Base-by-base conservation (phyloP, 2,329 filamentous ascomycete genomes). In the Colletotrichum horii region DNA sequence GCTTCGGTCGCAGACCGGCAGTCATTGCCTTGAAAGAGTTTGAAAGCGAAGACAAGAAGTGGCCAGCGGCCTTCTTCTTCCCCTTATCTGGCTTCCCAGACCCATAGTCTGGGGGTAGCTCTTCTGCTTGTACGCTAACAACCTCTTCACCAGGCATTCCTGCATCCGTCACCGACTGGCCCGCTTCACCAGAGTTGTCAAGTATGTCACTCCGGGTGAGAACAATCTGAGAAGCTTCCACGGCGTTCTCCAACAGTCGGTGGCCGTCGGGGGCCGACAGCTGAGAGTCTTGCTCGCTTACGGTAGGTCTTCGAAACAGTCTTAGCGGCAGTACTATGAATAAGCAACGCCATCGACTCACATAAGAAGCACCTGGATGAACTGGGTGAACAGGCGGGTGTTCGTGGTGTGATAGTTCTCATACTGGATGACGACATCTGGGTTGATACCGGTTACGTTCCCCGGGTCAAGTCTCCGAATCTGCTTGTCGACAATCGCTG, bases 11-110 rank as follows among this genome's bases (percentile, higher is more conserved):
- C 7, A 86, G 75, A 9, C 77, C 77, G 8, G 82, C 76, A 1
- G 83, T 83, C 72, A 85, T 80, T 14, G 83, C 84, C 24, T 83
- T 84, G 78, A 85, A 83, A 0, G 83, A 82, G 26, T 82, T 80
- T 4, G 81, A 81, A 28, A 86, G 28, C 1, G 83, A 83, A 3
- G 81, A 82, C 28, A 83, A 74, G 61, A 76, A 76, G 3, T 70
- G 67, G 26, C 71, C 68, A 2, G 76, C 43, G 4, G 71, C 76
- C 22, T 78, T 77, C 22, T 66, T 66, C 32, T 77, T 77, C 6
- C 73, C 77, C 26, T 74, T 76, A 32, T 70, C 52, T 3, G 48
- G 28, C 36, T 68, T 75, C 4, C 34, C 34, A 8, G 66, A 22
- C 0, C 48, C 16, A 24, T 69, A 70, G 15, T 71, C 65, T 15